Base-by-base conservation (phyloP, 768 basidiomycete genomes). In the Porpolomopsis calyptriformis region DNA sequence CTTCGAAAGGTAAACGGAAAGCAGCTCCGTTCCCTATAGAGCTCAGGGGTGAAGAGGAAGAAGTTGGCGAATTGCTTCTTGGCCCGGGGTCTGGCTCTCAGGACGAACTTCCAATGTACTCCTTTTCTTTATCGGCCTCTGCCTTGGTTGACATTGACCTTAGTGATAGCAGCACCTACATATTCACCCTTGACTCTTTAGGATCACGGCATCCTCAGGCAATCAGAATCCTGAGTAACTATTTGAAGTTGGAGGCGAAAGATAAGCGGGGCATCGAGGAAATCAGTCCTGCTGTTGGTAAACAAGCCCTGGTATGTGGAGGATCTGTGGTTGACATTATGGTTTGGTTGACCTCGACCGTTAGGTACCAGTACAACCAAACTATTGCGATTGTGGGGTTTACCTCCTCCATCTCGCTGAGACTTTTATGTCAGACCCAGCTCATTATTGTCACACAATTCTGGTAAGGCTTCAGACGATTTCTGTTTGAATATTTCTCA, bases 141-240 rank as follows among this genome's bases (percentile, higher is more conserved):
- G 9, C n/a, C 18, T 25, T 14, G 25, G 27, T 43, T 14, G 20
- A 16, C 14, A 19, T 9, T 43, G 46, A 22, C 34, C 18, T 42
- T 42, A 4, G 16, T 23, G 3, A 4, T 24, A 27, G 4, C 57
- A 90, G 87, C 47, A 80, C 87, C 4, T 79, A 77, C 52, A 82
- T 99, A 26, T 81, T 92, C 58, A 89, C 82, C 0, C 76, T 99
- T 45, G 96, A 99, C 60, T 98, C 94, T 1, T 72, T 99, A 38
- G 83, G 85, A 4, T 66, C 68, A 11, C 65, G 67, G n/a, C 93
- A 97, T 61, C 69, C 70, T 0, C 70, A 76, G 25, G 89, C 78
- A 4, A 60, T 70, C 34, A 81, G 67, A 40, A 72, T 70, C 26
- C 72, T 99, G 16, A 63, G 61, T 34, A 53, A 63, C 22, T 99